Percentiles rank a stretch among this genome's conserved stretches.
These are phyloP conservation scores for Candida loeiensis DNA, from an alignment of 805 yeast species.

Conservation along the genomic window DNA sequence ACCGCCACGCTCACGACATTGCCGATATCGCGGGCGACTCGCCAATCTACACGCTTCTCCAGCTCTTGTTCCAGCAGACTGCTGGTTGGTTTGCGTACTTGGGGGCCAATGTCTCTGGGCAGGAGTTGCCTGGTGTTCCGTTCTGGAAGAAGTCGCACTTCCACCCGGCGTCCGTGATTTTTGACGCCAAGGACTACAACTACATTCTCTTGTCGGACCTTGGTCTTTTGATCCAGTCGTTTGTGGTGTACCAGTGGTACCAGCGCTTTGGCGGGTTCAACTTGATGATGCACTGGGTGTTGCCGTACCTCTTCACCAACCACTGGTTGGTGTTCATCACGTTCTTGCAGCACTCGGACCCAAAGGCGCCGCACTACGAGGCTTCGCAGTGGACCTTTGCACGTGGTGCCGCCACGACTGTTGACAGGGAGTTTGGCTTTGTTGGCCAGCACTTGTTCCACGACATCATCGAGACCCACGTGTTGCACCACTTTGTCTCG, in stretches of 20 bases:
- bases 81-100: slow-evolving; percentile 76
- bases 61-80: slow-evolving; percentile 62
- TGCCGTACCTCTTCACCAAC: slow-evolving; percentile 78
- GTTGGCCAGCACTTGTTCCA: slow-evolving; percentile 77
- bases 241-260: slow-evolving; percentile 58
- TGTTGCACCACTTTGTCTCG: slow-evolving; percentile 78
- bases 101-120: slow-evolving; percentile 73
- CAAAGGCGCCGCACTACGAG: slow-evolving; percentile 75
- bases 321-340: slow-evolving; percentile 91
- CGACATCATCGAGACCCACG: slow-evolving; percentile 89
- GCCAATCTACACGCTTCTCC: slow-evolving; percentile 59
- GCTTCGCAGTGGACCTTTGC: slow-evolving; percentile 78
- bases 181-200: slow-evolving; percentile 70
- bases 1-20: slow-evolving; percentile 36
- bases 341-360: slow-evolving; percentile 79
- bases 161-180: slow-evolving; percentile 69
- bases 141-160: slow-evolving; percentile 60
- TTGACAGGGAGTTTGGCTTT: slow-evolving; percentile 80
- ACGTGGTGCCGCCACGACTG: slow-evolving; percentile 86
- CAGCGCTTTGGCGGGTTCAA: slow-evolving; percentile 60
- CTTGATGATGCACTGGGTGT: slow-evolving; percentile 62
- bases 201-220: slow-evolving; percentile 68
- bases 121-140: slow-evolving; percentile 47
- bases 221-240: slow-evolving; percentile 55
- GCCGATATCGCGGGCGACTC: slow-evolving; percentile 69